These are phyloP conservation scores for Marchantia polymorpha DNA, from an alignment of 225 moss, liverwort and hornwort genomes.

Conservation along the genomic window DNA sequence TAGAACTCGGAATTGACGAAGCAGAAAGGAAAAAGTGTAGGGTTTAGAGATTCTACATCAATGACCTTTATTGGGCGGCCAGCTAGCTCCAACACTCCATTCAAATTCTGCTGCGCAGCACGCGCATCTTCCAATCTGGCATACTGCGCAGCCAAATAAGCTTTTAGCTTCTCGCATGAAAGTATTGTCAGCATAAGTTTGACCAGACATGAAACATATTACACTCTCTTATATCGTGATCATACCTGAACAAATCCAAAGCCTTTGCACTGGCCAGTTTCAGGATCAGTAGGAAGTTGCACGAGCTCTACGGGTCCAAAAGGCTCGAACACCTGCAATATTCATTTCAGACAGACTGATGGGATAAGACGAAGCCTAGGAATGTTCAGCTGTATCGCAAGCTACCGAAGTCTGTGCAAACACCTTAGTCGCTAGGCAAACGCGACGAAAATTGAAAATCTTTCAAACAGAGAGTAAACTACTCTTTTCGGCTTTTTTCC, in stretches of 20 bases:
- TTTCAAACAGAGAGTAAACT: too few relatives aligned
- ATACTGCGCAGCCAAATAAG: conserved; percentile 49
- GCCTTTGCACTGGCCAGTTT: conserved; percentile 98
- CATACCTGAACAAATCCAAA: conserved; percentile 97
- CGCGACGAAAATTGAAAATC: too few relatives aligned
- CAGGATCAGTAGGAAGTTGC: conserved; percentile 86
- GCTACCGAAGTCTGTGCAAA: too few relatives aligned
- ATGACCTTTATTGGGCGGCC: conserved; percentile 97
- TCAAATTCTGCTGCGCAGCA: conserved; percentile 92
- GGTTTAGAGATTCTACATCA: conserved; percentile 22
- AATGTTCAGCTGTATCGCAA: neutral
- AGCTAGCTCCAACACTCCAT: conserved; percentile 87
- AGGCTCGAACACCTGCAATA: conserved; percentile 88
- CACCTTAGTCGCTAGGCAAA: too few relatives aligned
- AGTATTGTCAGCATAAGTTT: neutral
- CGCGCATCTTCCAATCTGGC: conserved; percentile 97
- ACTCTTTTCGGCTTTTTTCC: too few relatives aligned
- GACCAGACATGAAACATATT: neutral
- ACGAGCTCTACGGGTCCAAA: conserved; percentile 99
- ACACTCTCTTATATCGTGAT: neutral
- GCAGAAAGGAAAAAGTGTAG: neutral
- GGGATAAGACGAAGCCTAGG: neutral
- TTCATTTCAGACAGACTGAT: neutral
- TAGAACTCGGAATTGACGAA: too few relatives aligned
- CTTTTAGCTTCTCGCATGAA: neutral